Base-by-base conservation (phyloP, 345 rosid genomes). In the Jatropha curcas region DNA sequence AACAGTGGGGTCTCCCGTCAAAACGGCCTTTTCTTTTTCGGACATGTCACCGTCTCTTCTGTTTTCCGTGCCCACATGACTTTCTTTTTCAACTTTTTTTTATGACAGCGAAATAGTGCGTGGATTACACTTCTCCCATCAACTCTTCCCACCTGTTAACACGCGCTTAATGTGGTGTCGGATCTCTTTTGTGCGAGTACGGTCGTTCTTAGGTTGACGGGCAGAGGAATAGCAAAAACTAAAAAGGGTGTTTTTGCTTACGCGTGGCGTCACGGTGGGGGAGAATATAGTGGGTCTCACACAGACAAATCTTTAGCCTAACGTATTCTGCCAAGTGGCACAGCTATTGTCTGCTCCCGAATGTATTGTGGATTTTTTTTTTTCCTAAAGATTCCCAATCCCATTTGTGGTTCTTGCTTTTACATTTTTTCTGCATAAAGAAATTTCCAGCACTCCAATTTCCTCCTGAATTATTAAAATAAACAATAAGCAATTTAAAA, bases 41-140 rank as follows among this genome's bases (percentile, higher is more conserved):
- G 72, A 55, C 67, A 68, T 6, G 72, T 67, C 75, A 7, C 67
- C 74, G 52, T 55, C 68, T 48, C 62, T 10, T 62, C 55, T 39
- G 68, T 72, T 71, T 76, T 80, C 83, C 34, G 83, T 80, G 80
- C 80, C 75, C 66, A 31, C 69, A 35, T 12, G 33, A 64, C 22
- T 25, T 24, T 30, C 57, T 4, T 20, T 45, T 60, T 2, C 17
- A 3, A 5, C 3, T 10, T 14, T 13, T 10, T n/a, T 0, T 51
- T 0, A 41, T 41, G 13, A 41, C 11, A 39, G 43, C 43, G 12
- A 27, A 12, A 4, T n/a, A 2, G 51, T 6, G 30, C 24, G 72
- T 59, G 24, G 1, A 0, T 0, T 3, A 10, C 37, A 50, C 52
- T 48, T 4, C 19, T 30, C 14, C 8, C 55, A 45, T 27, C 17